Evolutionary conservation across 345 rosid genomes (phyloP).

Genomic region (Combretum micranthum): DNA sequence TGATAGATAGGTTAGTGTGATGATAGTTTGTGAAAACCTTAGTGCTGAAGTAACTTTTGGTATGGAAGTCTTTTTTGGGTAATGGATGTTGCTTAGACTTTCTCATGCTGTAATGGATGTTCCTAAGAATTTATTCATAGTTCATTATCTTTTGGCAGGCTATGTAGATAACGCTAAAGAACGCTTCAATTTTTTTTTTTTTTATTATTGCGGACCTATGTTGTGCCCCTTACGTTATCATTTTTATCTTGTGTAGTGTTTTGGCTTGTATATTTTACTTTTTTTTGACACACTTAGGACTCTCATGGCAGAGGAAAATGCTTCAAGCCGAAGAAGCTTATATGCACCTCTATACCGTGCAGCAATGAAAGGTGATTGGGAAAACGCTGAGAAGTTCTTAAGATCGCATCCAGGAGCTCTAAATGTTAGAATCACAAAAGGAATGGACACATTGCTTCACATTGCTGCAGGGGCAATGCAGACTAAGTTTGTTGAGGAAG

Average conservation of each 20-base stretch:
- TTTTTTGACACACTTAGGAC: neutral
- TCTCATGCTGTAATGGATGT: too few relatives aligned
- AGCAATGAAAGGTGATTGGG: constrained; percentile 37
- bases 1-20: too few relatives aligned
- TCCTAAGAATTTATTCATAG: too few relatives aligned
- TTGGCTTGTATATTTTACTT: neutral
- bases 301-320: neutral
- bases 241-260: neutral
- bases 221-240: too few relatives aligned
- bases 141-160: too few relatives aligned
- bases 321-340: neutral
- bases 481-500: constrained; percentile 12
- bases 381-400: constrained; percentile 21
- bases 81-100: too few relatives aligned
- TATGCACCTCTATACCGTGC: constrained; percentile 33
- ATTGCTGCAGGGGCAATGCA: constrained; percentile 13
- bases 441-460: constrained; percentile 9
- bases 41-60: too few relatives aligned
- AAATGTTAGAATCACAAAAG: constrained; percentile 7
- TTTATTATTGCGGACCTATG: too few relatives aligned
- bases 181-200: too few relatives aligned
- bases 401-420: constrained; percentile 6
- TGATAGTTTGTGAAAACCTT: too few relatives aligned
- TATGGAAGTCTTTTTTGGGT: too few relatives aligned
- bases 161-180: too few relatives aligned